Base-by-base conservation (phyloP, 2,329 filamentous ascomycete genomes). In the Lachnellula subtilissima region DNA sequence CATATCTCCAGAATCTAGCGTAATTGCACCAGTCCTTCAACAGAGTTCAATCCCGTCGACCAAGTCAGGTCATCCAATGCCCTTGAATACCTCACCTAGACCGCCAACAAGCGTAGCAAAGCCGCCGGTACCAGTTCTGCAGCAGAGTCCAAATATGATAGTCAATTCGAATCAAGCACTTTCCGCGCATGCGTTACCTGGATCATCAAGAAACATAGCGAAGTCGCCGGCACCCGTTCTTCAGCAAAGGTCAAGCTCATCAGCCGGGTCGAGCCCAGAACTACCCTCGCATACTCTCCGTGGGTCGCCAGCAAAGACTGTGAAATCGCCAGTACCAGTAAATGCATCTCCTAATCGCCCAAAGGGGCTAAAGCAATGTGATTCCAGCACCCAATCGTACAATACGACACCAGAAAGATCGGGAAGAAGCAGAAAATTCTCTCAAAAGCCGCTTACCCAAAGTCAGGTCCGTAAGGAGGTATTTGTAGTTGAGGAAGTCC, bases 311-410 rank as follows among this genome's bases (percentile, higher is more conserved):
- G 37, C 23, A n/a, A 39, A 40, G 19, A 45, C 19, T 12, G 7
- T 17, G 19, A 45, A 47, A 28, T 47, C 23, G 23, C 45, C 45
- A 15, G 14, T 15, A 28, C 22, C 45, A 28, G 23, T 47, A 11
- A 5, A 47, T 35, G 23, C n/a, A 19, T 50, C 48, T n/a, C 15
- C 9, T 32, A 40, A n/a, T 1, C 42, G 37, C 32, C 14, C 47
- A 25, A 12, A 37, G 2, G 22, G 35, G 36, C 23, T 32, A 35
- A 25, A 9, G 12, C 37, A 52, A 36, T 50, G 57, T 42, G 56
- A 61, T 28, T 48, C 53, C 17, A 65, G 60, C 23, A 64, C 63
- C 11, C 62, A 64, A 32, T 62, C 63, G 28, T 59, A 49, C 49
- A 62, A 64, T 47, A 64, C 62, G 35, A 59, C 63, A 12, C 57